Conservation (phyloP, 345 rosid genomes). For the Trapa incisa region DNA sequence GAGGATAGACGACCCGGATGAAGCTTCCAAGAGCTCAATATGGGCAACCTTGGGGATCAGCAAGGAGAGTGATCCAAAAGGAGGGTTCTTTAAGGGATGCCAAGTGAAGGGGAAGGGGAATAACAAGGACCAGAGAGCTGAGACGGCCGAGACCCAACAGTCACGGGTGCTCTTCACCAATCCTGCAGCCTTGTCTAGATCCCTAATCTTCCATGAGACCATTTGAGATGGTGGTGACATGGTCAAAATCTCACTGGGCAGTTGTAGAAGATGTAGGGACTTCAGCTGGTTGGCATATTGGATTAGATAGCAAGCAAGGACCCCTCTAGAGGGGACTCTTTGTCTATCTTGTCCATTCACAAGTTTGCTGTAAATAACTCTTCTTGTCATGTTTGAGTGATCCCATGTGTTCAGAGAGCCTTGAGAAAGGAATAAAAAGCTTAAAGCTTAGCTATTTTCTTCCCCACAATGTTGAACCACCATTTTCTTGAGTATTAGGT, state of each 20-base stretch:
- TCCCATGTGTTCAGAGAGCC: background rate
- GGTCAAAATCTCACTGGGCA: background rate
- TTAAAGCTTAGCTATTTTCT: background rate
- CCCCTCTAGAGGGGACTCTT: background rate
- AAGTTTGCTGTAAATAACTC: constrained; percentile 1
- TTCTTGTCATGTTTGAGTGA: background rate
- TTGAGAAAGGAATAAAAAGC: background rate
- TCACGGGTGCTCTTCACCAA: constrained; percentile 43
- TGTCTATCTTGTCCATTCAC: background rate
- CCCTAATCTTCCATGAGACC: constrained; percentile 57
- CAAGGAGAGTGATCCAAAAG: constrained; percentile 28
- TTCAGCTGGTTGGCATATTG: background rate
- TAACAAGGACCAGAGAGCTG: constrained; percentile 7
- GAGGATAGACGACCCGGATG: constrained; percentile 59
- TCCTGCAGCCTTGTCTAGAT: constrained; percentile 85
- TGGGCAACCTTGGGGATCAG: constrained; percentile 60
- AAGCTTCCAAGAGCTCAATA: constrained; percentile 70
- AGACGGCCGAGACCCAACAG: constrained; percentile 14
- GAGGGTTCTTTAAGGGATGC: constrained; percentile 48
- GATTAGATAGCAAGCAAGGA: background rate
- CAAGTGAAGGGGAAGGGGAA: constrained; percentile 37
- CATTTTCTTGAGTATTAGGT: background rate
- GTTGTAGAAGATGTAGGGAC: background rate
- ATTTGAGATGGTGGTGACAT: constrained; percentile 11
- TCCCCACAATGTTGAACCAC: background rate